Percentiles rank a stretch among this genome's conserved stretches.
Conservation (phyloP, 306 rosid species). For the Dicorynia guianensis region DNA sequence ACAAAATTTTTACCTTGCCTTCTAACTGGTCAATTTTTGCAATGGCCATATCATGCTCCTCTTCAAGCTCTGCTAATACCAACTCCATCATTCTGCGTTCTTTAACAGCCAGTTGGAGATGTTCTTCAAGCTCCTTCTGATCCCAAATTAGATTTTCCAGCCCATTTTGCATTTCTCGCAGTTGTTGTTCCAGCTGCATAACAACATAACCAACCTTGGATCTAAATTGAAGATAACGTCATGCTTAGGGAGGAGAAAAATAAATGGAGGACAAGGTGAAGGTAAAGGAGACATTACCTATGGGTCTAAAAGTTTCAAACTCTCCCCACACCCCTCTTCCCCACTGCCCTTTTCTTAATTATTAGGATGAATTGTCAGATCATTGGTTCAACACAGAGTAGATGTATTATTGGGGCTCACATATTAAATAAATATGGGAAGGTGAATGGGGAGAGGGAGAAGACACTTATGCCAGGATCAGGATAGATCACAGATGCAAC, state of each 20-base stretch:
- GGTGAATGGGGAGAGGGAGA: neutral
- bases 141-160: slow-evolving; percentile 65
- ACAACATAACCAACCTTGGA: slow-evolving; percentile 24
- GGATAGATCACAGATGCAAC: neutral
- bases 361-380: neutral
- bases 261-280: neutral
- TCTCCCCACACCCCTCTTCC: neutral
- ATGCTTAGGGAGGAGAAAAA: neutral
- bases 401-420: neutral
- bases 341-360: neutral
- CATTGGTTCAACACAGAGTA: neutral
- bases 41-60: slow-evolving; percentile 72
- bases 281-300: neutral
- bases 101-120: slow-evolving; percentile 57
- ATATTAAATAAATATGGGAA: neutral
- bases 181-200: slow-evolving; percentile 64
- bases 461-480: neutral
- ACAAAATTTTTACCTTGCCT: slow-evolving; percentile 57
- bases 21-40: slow-evolving; percentile 65
- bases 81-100: slow-evolving; percentile 75
- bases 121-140: slow-evolving; percentile 59
- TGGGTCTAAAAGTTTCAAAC: neutral
- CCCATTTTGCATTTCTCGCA: slow-evolving; percentile 58
- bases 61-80: slow-evolving; percentile 72
- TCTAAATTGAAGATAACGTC: neutral